Percentiles rank a stretch among this genome's conserved stretches.
Evolutionary conservation across 2,329 filamentous ascomycete species (phyloP).

Genomic region (Colletotrichum sp.): DNA sequence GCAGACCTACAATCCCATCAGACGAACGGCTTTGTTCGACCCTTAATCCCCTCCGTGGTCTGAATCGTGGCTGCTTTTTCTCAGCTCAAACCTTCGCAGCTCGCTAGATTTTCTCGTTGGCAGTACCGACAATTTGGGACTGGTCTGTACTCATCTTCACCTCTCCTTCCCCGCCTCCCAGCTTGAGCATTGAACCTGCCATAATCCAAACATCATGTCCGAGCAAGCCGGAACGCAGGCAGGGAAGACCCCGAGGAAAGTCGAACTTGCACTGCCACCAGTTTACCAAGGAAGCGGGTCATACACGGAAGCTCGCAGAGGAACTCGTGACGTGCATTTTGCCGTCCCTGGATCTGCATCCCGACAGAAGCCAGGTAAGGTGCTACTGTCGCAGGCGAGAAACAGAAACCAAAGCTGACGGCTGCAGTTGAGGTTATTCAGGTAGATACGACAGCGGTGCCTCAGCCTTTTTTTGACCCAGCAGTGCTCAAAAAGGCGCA

Average conservation of each 20-base stretch:
- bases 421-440: slow-evolving; percentile 14
- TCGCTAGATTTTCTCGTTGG: background rate
- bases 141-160: background rate
- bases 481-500: slow-evolving; percentile 15
- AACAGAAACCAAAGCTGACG: background rate
- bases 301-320: slow-evolving; percentile 17
- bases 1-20: background rate
- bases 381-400: background rate
- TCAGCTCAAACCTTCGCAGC: background rate
- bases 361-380: slow-evolving; percentile 7
- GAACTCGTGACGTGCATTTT: slow-evolving; percentile 11
- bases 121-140: background rate
- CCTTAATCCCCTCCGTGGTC: background rate
- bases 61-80: background rate
- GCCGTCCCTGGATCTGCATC: slow-evolving; percentile 18
- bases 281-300: slow-evolving; percentile 18
- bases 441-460: slow-evolving; percentile 22
- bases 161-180: background rate
- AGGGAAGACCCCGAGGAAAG: background rate
- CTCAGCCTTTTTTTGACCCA: slow-evolving; percentile 25
- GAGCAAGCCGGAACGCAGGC: background rate
- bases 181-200: background rate
- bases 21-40: background rate
- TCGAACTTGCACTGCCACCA: slow-evolving; percentile 4
- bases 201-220: background rate